Evolutionary conservation across 2,329 filamentous ascomycete species (phyloP), one percentile per base, ranked within the genome.

Genomic region (Fusarium pilosicola): DNA sequence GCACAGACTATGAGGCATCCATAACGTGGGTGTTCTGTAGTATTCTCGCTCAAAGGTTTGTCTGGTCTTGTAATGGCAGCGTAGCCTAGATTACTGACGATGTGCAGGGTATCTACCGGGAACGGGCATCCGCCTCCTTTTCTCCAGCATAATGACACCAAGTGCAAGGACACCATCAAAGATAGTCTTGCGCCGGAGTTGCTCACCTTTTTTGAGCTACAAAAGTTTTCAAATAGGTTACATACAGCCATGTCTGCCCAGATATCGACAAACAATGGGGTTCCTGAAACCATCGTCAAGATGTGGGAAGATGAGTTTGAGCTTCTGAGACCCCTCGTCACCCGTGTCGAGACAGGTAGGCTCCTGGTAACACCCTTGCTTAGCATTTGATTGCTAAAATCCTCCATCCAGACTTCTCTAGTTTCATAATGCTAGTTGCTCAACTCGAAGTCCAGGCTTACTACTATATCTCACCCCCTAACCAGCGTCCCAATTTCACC

Each of bases 11-110:
- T 63, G 87, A 89, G 65, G 87, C 87, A 6, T 82, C 84, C 1
- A 85, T 82, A 52, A 88, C 87, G 1, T 89, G 88, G 88, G 82
- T 86, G 6, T 86, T 86, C 3, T 86, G 86, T 69, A 88, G 87
- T 30, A 85, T 88, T 20, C 80, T 89, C 13, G 82, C 85, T 2
- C 87, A 89, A 68, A 84, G 84, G 85, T 87, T 75, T 6, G 76
- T 65, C 10, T 7, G 3, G 22, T 17, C 11, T 10, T 44, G 32
- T 7, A 18, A 18, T n/a, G 24, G 49, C 15, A 30, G 28, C 14
- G 24, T n/a, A 32, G 17, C 48, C n/a, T 34, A 15, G 9, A 20
- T 44, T 41, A n/a, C 61, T 76, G 38, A 77, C 26, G n/a, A 26
- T 7, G 18, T 14, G 12, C 11, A 79, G 77, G n/a, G 67, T 74